Evolutionary conservation across 1,284 basidiomycete species (phyloP), one percentile per base, ranked within the genome.

Genomic region (Ceratobasidium sp.): DNA sequence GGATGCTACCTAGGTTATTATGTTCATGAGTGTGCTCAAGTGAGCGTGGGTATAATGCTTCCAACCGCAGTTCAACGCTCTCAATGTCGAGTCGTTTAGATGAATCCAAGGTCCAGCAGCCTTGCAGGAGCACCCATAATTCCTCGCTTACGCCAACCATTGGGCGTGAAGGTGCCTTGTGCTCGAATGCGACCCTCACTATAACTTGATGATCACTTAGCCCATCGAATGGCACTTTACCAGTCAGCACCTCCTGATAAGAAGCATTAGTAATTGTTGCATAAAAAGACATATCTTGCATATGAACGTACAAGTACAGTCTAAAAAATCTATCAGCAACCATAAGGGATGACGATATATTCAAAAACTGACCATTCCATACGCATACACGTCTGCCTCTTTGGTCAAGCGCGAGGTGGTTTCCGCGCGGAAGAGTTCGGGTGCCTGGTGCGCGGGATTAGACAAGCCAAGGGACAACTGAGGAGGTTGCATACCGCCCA

Each of bases 191-290:
- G n/a, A n/a, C n/a, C n/a, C n/a, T n/a, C n/a, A n/a, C n/a, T n/a
- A n/a, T n/a, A n/a, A 22, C 3, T 55, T 25, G 34, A 13, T 1
- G 8, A 40, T 17, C 13, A n/a, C 65, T 27, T 70, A 70, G 40
- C 73, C 73, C 7, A 72, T 77, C 15, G 68, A 71, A 1, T 75
- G 79, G 3, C 75, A 75, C 1, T 35, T 90, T 80, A 62, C 89
- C 1, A 73, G 74, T 0, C 71, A 83, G 0, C 12, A 56, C 0
- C 15, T 52, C 0, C 73, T 81, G n/a, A n/a, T 15, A 64, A 78
- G 4, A 42, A 70, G 12, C 68, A 74, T 1, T 73, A 81, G 1
- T 27, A 47, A 0, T 22, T 43, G 0, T 83, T 82, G 55, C 78
- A 80, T 60, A 10, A 71, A 0, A 60, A 74, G n/a, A 77, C 79